Conservation (phyloP, 1,284 basidiomycete species). For the Cystobasidiaceae sp. region DNA sequence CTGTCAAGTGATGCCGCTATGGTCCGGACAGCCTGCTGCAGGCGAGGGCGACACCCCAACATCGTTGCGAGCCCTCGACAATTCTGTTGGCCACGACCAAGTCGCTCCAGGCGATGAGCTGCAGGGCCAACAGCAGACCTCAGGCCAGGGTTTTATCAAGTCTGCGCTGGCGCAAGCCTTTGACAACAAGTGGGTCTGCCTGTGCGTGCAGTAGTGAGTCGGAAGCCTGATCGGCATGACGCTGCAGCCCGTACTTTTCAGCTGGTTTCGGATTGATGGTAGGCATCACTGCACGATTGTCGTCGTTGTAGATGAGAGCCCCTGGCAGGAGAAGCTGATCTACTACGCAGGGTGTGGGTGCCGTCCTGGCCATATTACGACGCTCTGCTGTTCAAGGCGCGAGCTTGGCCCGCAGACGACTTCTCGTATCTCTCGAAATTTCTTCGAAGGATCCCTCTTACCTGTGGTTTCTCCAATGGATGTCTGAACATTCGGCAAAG, state of each 20-base stretch:
- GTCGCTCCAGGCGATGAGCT: too few relatives aligned
- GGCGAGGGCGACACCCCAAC: too few relatives aligned
- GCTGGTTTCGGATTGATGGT: constrained; percentile 96
- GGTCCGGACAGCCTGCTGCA: too few relatives aligned
- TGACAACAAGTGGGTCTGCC: background rate
- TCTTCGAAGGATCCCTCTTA: constrained; percentile 92
- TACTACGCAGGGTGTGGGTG: constrained; percentile 67
- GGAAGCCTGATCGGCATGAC: background rate
- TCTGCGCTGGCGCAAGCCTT: background rate
- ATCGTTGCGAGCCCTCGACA: too few relatives aligned
- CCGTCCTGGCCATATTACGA: constrained; percentile 68
- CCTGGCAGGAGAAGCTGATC: background rate
- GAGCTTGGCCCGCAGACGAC: constrained; percentile 71
- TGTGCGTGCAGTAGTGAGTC: background rate
- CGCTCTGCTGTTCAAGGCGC: constrained; percentile 65
- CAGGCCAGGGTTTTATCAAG: background rate
- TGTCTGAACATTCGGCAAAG: constrained; percentile 58
- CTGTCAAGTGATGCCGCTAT: too few relatives aligned
- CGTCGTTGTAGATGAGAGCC: background rate
- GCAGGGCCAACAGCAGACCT: too few relatives aligned
- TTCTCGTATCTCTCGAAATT: constrained; percentile 94
- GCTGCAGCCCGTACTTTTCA: constrained; percentile 82
- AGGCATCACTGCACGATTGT: constrained; percentile 35
- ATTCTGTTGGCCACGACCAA: too few relatives aligned
- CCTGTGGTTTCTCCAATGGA: constrained; percentile 97